Conservation (phyloP, 352 stramenopile genomes). For the Phytophthora foliorum region DNA sequence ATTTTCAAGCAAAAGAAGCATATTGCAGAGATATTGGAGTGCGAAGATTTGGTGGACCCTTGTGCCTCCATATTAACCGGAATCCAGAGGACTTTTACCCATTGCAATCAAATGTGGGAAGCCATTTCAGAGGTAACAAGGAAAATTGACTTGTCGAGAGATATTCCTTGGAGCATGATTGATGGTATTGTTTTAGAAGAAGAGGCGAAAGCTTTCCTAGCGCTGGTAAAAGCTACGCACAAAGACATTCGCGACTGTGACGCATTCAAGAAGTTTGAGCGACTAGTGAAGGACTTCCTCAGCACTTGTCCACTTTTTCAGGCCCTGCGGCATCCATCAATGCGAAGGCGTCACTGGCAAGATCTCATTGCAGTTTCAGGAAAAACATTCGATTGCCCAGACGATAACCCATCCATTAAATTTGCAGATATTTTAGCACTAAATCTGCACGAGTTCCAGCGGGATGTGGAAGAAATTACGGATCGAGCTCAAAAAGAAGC, state of each 20-base stretch:
- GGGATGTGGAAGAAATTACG: conserved; percentile 92
- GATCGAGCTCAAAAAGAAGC: conserved; percentile 93
- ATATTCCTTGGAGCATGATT: conserved; percentile 93
- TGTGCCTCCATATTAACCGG: conserved; percentile 73
- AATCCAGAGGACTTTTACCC: conserved; percentile 83
- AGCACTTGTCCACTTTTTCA: conserved; percentile 85
- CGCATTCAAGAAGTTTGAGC: conserved; percentile 92
- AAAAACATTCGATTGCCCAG: conserved; percentile 67
- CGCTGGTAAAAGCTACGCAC: conserved; percentile 90
- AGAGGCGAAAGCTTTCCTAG: conserved; percentile 89
- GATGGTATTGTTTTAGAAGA: conserved; percentile 94
- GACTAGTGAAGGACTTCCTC: conserved; percentile 78
- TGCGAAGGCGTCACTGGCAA: conserved; percentile 80
- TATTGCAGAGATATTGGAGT: conserved; percentile 94
- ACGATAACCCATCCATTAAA: conserved; percentile 70
- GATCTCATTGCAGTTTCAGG: conserved; percentile 72
- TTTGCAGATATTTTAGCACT: conserved; percentile 89
- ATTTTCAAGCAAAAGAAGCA: conserved; percentile 78
- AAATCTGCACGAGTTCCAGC: conserved; percentile 80
- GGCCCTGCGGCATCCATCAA: conserved; percentile 76
- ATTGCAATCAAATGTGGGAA: conserved; percentile 88
- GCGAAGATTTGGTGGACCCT: conserved; percentile 89
- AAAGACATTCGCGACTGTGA: conserved; percentile 93
- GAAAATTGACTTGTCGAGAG: conserved; percentile 91
- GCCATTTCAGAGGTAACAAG: conserved; percentile 87